Evolutionary conservation across 2,329 filamentous ascomycete species (phyloP).

Genomic region (Ophiostoma fasciatum): DNA sequence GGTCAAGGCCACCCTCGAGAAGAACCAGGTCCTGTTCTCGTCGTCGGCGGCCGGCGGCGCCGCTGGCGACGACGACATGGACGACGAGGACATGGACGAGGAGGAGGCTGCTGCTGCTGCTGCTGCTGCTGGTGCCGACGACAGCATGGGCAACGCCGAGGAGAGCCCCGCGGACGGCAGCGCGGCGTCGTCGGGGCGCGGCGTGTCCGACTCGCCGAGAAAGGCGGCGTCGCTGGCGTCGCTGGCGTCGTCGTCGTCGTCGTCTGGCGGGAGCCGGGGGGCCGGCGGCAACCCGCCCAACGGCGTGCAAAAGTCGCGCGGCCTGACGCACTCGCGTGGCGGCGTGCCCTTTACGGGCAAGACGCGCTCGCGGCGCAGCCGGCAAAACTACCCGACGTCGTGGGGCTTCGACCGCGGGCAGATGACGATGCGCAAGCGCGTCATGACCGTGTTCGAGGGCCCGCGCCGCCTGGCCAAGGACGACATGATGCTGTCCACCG

Average conservation of each 20-base stretch:
- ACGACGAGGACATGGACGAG: conserved; percentile 32
- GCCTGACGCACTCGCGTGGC: conserved; percentile 64
- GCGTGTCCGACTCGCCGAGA: conserved; percentile 25
- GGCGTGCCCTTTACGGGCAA: conserved; percentile 44
- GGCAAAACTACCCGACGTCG: conserved; percentile 81
- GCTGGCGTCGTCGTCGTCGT: not conserved
- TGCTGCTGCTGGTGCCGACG: not conserved
- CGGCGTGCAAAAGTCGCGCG: conserved; percentile 51
- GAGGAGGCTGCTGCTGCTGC: conserved; percentile 33
- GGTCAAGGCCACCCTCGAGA: conserved; percentile 47
- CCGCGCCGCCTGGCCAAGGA: conserved; percentile 83
- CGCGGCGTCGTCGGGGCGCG: conserved; percentile 19
- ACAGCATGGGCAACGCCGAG: conserved; percentile 32
- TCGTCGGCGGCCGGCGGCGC: conserved; percentile 23
- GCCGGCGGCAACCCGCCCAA: conserved; percentile 30
- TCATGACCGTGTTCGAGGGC: conserved; percentile 85
- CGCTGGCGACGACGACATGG: conserved; percentile 25
- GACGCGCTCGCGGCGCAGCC: conserved; percentile 66
- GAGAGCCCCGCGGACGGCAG: conserved; percentile 24
- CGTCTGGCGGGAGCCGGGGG: no score
- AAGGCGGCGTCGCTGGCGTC: conserved; percentile 26
- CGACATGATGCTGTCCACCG: conserved; percentile 95
- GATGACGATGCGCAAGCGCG: conserved; percentile 98
- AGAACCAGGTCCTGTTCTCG: conserved; percentile 44
- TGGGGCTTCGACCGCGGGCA: conserved; percentile 88